A percentile compares a stretch with the other conserved stretches of the same genome.
Evolutionary conservation across 768 basidiomycete genomes (phyloP).

Genomic region (Psilocybe sp.): DNA sequence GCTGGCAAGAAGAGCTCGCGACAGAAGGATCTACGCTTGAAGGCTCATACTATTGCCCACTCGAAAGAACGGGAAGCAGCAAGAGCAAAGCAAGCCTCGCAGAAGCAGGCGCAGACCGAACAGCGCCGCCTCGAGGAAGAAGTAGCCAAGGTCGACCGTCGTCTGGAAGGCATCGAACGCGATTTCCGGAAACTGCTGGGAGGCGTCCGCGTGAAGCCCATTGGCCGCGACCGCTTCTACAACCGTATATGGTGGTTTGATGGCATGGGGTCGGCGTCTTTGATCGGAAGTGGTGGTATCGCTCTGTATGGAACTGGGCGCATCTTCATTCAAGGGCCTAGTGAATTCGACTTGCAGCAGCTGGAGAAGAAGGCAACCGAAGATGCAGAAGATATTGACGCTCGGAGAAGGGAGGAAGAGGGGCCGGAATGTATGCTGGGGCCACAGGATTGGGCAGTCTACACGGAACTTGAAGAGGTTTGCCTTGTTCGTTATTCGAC

Average conservation of each 20-base stretch:
- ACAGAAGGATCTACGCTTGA: conserved; percentile 50
- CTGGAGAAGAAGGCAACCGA: conserved; percentile 55
- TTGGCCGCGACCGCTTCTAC: conserved; percentile 91
- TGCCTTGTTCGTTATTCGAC: conserved; percentile 18
- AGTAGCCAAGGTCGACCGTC: conserved; percentile 74
- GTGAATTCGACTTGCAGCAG: conserved; percentile 75
- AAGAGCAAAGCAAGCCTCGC: conserved; percentile 72
- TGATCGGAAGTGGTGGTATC: conserved; percentile 76
- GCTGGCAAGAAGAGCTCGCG: conserved; percentile 44
- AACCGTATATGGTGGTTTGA: conserved; percentile 99
- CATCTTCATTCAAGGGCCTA: conserved; percentile 91
- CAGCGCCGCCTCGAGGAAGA: conserved; percentile 87
- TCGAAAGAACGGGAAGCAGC: conserved; percentile 83
- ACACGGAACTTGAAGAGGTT: conserved; percentile 86
- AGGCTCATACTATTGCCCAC: conserved; percentile 55
- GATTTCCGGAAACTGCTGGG: conserved; percentile 91
- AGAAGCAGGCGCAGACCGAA: conserved; percentile 80
- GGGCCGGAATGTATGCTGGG: conserved; percentile 71
- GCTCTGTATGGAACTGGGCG: conserved; percentile 87
- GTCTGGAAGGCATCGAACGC: conserved; percentile 84
- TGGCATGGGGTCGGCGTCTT: conserved; percentile 82
- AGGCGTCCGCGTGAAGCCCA: conserved; percentile 79
- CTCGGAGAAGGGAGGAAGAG: conserved; percentile 73
- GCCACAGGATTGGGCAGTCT: conserved; percentile 88
- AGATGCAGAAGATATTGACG: conserved; percentile 55